These are phyloP conservation scores for Dissophora globulifera DNA, from an alignment of 192 early-diverging fungal species.

Conservation along the genomic window DNA sequence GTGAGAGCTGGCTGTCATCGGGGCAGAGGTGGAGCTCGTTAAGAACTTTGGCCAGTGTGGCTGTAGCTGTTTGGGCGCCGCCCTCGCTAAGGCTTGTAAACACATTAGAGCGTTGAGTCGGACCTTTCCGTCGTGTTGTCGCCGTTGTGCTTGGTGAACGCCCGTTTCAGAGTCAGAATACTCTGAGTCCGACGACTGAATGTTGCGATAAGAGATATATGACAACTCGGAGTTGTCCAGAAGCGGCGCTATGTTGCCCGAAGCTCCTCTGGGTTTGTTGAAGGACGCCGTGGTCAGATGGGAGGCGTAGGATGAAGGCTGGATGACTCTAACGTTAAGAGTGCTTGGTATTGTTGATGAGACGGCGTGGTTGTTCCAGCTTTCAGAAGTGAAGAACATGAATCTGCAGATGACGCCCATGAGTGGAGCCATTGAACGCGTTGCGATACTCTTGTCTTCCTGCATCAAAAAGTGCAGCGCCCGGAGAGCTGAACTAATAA, in stretches of 20 bases:
- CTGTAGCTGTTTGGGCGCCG: constrained; percentile 58
- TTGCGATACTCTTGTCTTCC: constrained; percentile 58
- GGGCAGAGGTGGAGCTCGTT: constrained; percentile 47
- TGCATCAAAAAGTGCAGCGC: constrained; percentile 63
- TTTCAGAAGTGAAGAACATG: constrained; percentile 60
- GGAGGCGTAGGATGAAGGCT: constrained; percentile 22
- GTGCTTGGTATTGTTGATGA: neutral
- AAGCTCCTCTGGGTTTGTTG: constrained; percentile 4
- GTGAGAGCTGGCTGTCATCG: constrained; percentile 6
- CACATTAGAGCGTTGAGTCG: constrained; percentile 65
- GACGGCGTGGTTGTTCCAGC: neutral
- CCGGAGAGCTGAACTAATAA: constrained; percentile 65
- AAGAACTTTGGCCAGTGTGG: constrained; percentile 66
- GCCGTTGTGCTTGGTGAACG: constrained; percentile 23
- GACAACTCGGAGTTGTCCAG: neutral
- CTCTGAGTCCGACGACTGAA: constrained; percentile 64
- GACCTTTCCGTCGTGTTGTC: constrained; percentile 60
- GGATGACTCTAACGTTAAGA: constrained; percentile 23
- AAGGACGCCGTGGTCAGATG: neutral
- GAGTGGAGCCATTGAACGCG: constrained; percentile 54
- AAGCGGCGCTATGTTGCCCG: neutral
- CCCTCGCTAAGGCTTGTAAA: constrained; percentile 58
- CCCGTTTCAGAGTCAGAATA: constrained; percentile 61
- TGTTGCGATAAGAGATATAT: neutral
- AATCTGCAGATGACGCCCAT: constrained; percentile 60